Evolutionary conservation across 164 flowering plant genomes (phyloP).

Genomic region (Macadamia tetraphylla): DNA sequence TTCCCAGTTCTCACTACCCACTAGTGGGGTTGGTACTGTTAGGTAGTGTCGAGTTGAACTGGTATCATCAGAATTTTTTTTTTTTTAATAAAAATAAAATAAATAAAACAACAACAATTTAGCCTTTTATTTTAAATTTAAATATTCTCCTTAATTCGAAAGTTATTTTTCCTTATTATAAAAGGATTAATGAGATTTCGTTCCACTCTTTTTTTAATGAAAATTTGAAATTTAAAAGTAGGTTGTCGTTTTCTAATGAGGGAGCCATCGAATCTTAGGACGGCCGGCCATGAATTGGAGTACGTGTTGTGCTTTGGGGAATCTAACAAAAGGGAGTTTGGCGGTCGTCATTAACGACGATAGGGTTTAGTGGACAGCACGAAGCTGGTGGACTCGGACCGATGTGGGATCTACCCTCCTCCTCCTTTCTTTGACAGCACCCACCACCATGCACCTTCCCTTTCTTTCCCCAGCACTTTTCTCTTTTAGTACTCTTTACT

Average conservation of each 20-base stretch:
- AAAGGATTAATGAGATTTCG: no score
- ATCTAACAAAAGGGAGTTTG: slow-evolving; percentile 18
- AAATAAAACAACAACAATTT: neutral
- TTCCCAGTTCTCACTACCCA: no score
- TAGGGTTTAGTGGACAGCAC: slow-evolving; percentile 27
- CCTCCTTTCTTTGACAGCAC: no score
- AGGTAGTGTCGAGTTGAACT: no score
- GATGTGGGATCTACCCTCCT: slow-evolving; percentile 6
- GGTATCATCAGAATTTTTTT: no score
- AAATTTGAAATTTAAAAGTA: slow-evolving; percentile 1
- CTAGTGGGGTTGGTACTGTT: no score
- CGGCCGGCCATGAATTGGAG: slow-evolving; percentile 23
- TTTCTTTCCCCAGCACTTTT: no score
- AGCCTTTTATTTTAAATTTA: neutral
- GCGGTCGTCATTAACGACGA: slow-evolving; percentile 1
- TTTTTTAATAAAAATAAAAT: neutral
- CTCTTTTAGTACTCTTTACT: no score
- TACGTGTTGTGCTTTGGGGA: slow-evolving; percentile 24
- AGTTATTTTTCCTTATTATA: no score
- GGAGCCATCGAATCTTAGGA: slow-evolving; percentile 48
- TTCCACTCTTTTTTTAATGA: no score
- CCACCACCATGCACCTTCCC: no score
- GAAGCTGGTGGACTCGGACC: slow-evolving; percentile 1
- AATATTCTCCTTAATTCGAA: neutral
- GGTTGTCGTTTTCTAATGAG: neutral